These are phyloP conservation scores for Arthrobotrys sinensis DNA, from an alignment of 2,329 filamentous ascomycete species.

Conservation along the genomic window DNA sequence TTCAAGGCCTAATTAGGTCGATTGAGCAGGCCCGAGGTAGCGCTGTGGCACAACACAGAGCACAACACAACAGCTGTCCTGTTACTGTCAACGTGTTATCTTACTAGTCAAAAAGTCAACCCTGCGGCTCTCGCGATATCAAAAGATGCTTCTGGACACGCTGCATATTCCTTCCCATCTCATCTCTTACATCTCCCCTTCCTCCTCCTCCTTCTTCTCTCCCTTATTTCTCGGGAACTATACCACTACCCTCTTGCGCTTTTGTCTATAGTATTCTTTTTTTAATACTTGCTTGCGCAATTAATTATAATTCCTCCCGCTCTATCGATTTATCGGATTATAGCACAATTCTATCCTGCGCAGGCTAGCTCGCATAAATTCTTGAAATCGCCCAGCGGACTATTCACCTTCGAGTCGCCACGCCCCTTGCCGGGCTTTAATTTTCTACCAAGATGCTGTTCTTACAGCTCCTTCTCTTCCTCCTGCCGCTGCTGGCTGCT, in stretches of 20 bases:
- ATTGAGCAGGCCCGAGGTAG: too few species aligned
- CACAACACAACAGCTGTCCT: slow-evolving; percentile 33
- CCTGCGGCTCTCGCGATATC: slow-evolving; percentile 18
- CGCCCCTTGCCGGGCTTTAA: slow-evolving; percentile 40
- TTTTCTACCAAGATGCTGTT: slow-evolving; percentile 38
- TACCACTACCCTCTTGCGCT: slow-evolving; percentile 14
- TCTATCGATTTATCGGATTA: too few species aligned
- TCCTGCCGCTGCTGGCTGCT: slow-evolving; percentile 38
- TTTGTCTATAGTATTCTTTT: slow-evolving; percentile 1
- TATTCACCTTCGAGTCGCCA: slow-evolving; percentile 9
- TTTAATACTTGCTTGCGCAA: background rate
- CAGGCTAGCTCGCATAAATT: slow-evolving; percentile 1
- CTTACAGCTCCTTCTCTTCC: slow-evolving; percentile 45
- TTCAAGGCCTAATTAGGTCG: too few species aligned
- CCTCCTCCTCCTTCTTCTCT: background rate
- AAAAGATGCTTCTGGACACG: slow-evolving; percentile 22
- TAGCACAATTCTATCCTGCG: too few species aligned
- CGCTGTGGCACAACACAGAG: background rate
- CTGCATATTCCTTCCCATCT: slow-evolving; percentile 16
- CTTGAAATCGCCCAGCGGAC: background rate
- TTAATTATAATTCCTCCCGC: background rate
- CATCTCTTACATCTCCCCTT: background rate
- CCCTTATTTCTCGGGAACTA: background rate
- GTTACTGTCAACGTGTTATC: slow-evolving; percentile 58
- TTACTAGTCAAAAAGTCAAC: background rate